Evolutionary conservation across 495 filamentous ascomycete genomes (phyloP), one percentile per base, ranked within the genome.

Genomic region (Letharia lupina): DNA sequence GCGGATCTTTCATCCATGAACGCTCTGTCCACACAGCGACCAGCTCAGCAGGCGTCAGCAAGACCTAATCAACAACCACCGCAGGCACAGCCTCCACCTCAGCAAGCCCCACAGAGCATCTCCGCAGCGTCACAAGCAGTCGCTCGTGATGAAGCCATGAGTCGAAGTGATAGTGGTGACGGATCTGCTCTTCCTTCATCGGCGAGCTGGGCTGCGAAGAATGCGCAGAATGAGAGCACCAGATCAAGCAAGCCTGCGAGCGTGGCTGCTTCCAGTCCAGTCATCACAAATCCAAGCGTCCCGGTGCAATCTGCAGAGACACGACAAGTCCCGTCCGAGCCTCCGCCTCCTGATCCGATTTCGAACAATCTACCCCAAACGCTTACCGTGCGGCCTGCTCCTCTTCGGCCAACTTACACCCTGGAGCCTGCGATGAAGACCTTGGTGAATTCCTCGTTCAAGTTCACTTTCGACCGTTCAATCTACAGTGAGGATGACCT

Each of bases 1-100:
- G 91, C 96, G 71, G 94, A 97, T 76, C 79, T 98, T 10, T 98
- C 94, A 2, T 93, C 91, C n/a, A 90, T 97, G 79, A 98, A 97
- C 71, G 89, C 89, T 37, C 83, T 90, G 23, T 87, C 85, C 60
- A 89, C 90, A 12, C 93, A 96, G 77, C 83, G 89, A 39, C 86
- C 86, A 33, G 70, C 77, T n/a, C 72, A 76, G 37, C 69, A 73
- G 23, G 65, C 73, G 39, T 71, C 73, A 54, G 67, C 69, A 13
- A 64, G 57, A 42, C 41, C 64, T n/a, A 63, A 23, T 64, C 82
- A 81, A 68, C 66, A 68, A 42, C 70, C 69, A 67, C 67, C 76
- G 28, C 81, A 82, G 41, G 75, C 80, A 44, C 83, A 84, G 63
- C 61, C 81, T n/a, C 77, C 80, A 12, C 75, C 77, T 45, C 77